Base-by-base conservation (phyloP, 345 rosid species). In the Nasturtium officinale region DNA sequence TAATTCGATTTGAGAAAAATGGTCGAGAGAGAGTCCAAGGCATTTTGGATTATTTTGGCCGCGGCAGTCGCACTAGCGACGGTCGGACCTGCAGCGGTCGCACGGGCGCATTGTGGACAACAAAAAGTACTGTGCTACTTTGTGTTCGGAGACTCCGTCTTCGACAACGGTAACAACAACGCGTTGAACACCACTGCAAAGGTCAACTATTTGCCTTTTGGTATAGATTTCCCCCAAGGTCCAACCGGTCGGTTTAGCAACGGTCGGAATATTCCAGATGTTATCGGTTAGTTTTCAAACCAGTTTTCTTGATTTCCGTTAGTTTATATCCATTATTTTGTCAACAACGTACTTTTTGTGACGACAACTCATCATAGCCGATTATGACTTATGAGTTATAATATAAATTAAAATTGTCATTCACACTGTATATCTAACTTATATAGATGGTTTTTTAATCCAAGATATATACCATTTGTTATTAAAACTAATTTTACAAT, bases 161-260 rank as follows among this genome's bases (percentile, higher is more conserved):
- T 80, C 2, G 91, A 89, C 55, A 83, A 69, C 37, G 95, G 91
- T 50, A 89, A 89, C 65, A 89, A 89, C 67, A 89, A 89, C 58
- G 56, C 11, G 28, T 85, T 85, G 29, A 2, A 15, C 13, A 85
- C 90, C 3, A 16, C 1, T 17, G 90, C 95, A 9, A 82, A 79
- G 69, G 91, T 82, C 37, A 70, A 87, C 73, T 89, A 83, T 55
- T 5, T 9, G 6, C 95, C 95, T 28, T 89, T 87, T 42, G 96
- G 96, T 17, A 79, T 84, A 28, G 90, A 89, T 59, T 85, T 76
- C 11, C 61, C 84, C 0, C 32, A 59, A 29, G 84, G 96, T 58
- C 85, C 91, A 4, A 84, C 87, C 1, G 91, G 96, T 50, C 81
- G 96, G 50, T 89, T 89, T 77, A 69, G 63, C 69, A 87, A 89